Evolutionary conservation across 768 basidiomycete species (phyloP).

Genomic region (Goffeauzyma gilvescens): DNA sequence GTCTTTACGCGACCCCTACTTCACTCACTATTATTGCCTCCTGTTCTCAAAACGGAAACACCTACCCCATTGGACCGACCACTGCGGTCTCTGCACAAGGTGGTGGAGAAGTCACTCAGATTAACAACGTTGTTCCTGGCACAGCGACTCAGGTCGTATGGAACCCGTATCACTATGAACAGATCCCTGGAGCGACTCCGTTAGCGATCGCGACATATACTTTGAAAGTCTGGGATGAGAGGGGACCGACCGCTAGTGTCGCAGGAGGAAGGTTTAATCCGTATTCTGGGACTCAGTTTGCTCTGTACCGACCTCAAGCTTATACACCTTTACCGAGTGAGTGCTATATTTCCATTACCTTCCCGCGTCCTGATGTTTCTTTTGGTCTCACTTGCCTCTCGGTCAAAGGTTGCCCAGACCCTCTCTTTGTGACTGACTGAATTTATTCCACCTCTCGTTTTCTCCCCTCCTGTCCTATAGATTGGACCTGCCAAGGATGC

Average conservation of each 20-base stretch:
- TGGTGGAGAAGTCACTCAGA: conserved; percentile 6
- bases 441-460: not conserved
- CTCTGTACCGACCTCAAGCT: conserved; percentile 56
- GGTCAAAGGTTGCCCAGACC: not conserved
- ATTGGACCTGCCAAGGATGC: conserved; percentile 35
- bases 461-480: conserved; percentile 8
- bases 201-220: conserved; percentile 61
- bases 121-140: conserved; percentile 41
- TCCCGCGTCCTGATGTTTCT: not conserved
- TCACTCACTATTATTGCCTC: conserved; percentile 62
- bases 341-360: not conserved
- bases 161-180: conserved; percentile 62
- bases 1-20: conserved; percentile 49
- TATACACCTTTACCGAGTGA: conserved; percentile 5
- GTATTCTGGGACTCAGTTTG: conserved; percentile 56
- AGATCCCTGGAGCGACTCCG: conserved; percentile 43
- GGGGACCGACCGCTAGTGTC: conserved; percentile 46
- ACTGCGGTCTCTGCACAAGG: too few species aligned
- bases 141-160: conserved; percentile 49
- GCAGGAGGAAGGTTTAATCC: conserved; percentile 49
- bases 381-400: not conserved
- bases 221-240: conserved; percentile 60
- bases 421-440: not conserved
- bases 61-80: conserved; percentile 68
- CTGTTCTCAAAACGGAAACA: conserved; percentile 62